Base-by-base conservation (phyloP, 768 basidiomycete species). In the Leccinum aurantiacum region DNA sequence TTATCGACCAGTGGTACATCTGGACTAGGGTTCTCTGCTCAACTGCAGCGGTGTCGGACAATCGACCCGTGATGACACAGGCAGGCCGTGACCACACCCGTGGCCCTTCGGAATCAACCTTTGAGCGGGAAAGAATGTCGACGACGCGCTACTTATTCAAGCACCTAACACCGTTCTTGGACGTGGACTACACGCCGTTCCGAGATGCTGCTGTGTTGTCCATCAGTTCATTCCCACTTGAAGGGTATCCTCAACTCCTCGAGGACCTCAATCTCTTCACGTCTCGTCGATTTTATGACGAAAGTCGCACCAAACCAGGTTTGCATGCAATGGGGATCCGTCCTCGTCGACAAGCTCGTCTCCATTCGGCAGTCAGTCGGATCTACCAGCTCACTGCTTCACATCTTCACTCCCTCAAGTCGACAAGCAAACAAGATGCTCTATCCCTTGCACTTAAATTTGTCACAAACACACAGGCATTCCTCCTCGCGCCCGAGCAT, bases 301-400 rank as follows among this genome's bases (percentile, higher is more conserved):
- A 83, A 62, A 63, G 75, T 56, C 76, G 83, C 62, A 73, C 76
- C 19, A 89, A 85, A 68, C 69, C 76, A n/a, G 75, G 75, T 25
- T 70, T 77, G 8, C 65, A 78, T 13, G 72, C 80, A 3, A 76
- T 76, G 14, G 70, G 78, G 13, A 87, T 84, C 33, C 84, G 87
- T 15, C 84, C 79, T 60, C 86, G 88, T 59, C 83, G 86, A 58
- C 91, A 89, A 68, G 89, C 87, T 65, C 90, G 88, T 54, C 80
- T 91, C 44, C 90, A 88, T 73, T 91, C 92, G 3, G 89, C 93
- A 25, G 88, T 95, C 27, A 91, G 92, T 25, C 88, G 91, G 35
- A 94, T 95, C 50, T 96, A 95, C 71, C 86, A 87, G 66, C 81
- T 95, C 37, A 94, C 94, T 2, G 87, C 93, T 8, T 88, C 88